A percentile compares a stretch with the other conserved stretches of the same genome.
phyloP scores from a whole-genome alignment of 179 eudicot genomes.

The Spergularia azorica region DNA sequence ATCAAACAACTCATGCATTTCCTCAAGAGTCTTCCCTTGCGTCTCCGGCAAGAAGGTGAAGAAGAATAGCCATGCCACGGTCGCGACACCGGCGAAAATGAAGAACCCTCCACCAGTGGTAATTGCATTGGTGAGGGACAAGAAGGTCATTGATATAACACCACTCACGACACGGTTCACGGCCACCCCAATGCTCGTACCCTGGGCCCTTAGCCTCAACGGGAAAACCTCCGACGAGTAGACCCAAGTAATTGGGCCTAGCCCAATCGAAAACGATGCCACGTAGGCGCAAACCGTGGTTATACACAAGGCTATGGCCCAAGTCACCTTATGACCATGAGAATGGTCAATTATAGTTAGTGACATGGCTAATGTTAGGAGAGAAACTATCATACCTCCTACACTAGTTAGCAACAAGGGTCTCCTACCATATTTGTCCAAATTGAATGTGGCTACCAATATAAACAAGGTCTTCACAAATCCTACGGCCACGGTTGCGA shows the following conservation, averaged over 20 bases:
- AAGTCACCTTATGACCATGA: constrained; percentile 15
- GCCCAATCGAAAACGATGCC: constrained; percentile 46
- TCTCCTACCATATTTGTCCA: constrained; percentile 43
- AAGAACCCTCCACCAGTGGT: constrained; percentile 78
- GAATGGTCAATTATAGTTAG: constrained; percentile 39
- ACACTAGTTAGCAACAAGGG: constrained; percentile 45
- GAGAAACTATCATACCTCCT: constrained; percentile 42
- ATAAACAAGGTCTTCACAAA: constrained; percentile 45
- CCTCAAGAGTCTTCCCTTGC: constrained; percentile 61
- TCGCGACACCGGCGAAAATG: constrained; percentile 49
- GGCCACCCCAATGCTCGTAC: constrained; percentile 60
- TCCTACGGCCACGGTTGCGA: constrained; percentile 52
- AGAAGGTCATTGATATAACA: constrained; percentile 52
- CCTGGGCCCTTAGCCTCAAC: constrained; percentile 69
- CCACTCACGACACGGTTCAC: constrained; percentile 71
- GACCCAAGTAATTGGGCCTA: constrained; percentile 69
- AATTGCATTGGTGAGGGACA: constrained; percentile 49
- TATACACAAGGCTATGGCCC: constrained; percentile 45
- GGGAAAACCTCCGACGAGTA: constrained; percentile 76
- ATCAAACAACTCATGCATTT: constrained; percentile 63
- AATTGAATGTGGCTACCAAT: constrained; percentile 41
- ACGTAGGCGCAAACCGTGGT: constrained; percentile 38
- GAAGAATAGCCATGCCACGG: constrained; percentile 59
- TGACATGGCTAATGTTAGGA: constrained; percentile 30
- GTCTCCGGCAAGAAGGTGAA: constrained; percentile 71